Evolutionary conservation across 2,329 filamentous ascomycete genomes (phyloP).

Genomic region (Paecilomyces sp.): DNA sequence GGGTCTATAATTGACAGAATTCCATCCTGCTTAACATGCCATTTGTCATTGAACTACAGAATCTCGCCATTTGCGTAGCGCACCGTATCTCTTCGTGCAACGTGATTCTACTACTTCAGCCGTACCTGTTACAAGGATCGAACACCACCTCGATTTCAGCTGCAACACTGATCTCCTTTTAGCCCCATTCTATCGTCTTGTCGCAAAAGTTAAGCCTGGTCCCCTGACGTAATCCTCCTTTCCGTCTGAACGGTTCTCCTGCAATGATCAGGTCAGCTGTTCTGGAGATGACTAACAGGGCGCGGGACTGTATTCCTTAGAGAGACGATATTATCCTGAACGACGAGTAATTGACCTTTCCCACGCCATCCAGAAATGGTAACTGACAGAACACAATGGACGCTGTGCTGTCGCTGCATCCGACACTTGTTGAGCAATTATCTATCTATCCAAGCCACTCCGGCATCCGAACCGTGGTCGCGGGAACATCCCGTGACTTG

Average conservation of each 20-base stretch:
- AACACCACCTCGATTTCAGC: neutral
- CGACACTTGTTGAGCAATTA: neutral
- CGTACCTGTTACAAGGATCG: neutral
- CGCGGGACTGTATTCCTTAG: too few species aligned
- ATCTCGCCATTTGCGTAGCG: neutral
- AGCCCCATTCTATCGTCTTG: neutral
- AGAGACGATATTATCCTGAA: too few species aligned
- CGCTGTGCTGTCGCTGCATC: neutral
- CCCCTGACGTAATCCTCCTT: neutral
- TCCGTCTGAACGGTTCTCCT: neutral
- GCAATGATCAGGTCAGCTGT: neutral
- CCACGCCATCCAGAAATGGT: neutral
- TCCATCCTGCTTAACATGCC: neutral
- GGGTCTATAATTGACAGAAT: neutral
- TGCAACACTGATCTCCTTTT: neutral
- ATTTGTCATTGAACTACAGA: neutral
- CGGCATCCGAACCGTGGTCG: neutral
- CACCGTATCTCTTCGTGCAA: neutral
- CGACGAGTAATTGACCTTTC: too few species aligned
- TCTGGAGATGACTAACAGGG: neutral
- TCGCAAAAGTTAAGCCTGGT: neutral
- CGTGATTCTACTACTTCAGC: neutral
- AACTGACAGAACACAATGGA: neutral
- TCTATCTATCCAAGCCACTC: neutral
- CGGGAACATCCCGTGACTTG: constrained; percentile 22